A percentile compares a stretch with the other conserved stretches of the same genome.
Conservation (phyloP, 345 rosid species). For the Salix udensis region DNA sequence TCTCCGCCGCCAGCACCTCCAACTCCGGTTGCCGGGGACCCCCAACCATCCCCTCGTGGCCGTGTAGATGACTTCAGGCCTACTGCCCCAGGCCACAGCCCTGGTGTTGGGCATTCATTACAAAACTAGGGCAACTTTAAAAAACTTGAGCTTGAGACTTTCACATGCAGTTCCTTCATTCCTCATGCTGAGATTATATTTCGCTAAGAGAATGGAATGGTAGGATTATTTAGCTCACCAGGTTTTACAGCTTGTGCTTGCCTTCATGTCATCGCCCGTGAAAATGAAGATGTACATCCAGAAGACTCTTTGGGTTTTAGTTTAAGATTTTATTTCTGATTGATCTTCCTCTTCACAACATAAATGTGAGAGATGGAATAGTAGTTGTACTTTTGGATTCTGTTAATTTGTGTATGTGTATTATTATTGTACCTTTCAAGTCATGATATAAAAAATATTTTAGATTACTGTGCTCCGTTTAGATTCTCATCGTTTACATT, state of each 20-base stretch:
- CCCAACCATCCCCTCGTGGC: conserved; percentile 24
- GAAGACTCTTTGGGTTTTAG: not conserved
- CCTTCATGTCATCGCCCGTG: not conserved
- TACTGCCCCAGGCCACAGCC: conserved; percentile 61
- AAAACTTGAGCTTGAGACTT: not conserved
- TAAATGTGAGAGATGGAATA: not conserved
- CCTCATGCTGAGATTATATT: no score
- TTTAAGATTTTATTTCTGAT: no score
- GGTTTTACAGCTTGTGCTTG: not conserved
- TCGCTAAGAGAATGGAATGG: no score
- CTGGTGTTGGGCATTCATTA: conserved; percentile 53
- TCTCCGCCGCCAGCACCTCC: conserved; percentile 27
- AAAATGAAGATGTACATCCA: no score
- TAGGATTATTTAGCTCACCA: no score
- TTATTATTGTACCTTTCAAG: not conserved
- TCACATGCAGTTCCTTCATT: not conserved
- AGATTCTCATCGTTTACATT: not conserved
- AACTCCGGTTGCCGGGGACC: not conserved
- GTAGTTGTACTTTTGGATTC: not conserved
- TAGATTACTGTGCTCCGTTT: not conserved
- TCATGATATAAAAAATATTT: not conserved
- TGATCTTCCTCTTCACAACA: not conserved
- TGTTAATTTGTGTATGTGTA: not conserved
- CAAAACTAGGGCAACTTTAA: conserved; percentile 29
- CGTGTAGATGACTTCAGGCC: conserved; percentile 52